These are phyloP conservation scores for Fomitopsis schrenkii DNA, from an alignment of 1,284 basidiomycete species.

Conservation along the genomic window DNA sequence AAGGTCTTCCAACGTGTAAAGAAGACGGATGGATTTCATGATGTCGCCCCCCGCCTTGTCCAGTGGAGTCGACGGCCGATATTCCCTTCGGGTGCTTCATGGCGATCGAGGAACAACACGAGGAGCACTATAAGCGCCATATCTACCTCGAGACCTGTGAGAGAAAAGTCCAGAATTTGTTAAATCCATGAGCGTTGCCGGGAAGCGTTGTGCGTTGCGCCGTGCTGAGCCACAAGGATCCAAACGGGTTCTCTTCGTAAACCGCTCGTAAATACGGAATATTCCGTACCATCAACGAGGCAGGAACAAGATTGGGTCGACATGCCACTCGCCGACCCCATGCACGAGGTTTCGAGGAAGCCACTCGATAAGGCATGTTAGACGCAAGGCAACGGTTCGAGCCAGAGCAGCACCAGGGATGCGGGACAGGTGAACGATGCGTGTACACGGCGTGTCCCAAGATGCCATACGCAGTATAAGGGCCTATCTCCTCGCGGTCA, in stretches of 20 bases:
- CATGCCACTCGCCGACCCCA: slow-evolving; percentile 21
- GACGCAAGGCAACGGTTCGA: slow-evolving; percentile 50
- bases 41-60: slow-evolving; percentile 52
- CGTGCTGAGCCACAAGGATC: slow-evolving; percentile 15
- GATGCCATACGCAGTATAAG: slow-evolving; percentile 52
- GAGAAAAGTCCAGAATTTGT: slow-evolving; percentile 22
- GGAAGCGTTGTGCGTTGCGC: slow-evolving; percentile 24
- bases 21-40: slow-evolving; percentile 53
- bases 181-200: slow-evolving; percentile 21
- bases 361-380: slow-evolving; percentile 51
- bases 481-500: slow-evolving; percentile 27
- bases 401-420: slow-evolving; percentile 59
- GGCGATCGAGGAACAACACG: slow-evolving; percentile 65
- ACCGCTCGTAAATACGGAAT: slow-evolving; percentile 31
- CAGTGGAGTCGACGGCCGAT: slow-evolving; percentile 67
- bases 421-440: slow-evolving; percentile 47
- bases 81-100: slow-evolving; percentile 47
- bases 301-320: slow-evolving; percentile 26
- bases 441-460: slow-evolving; percentile 57
- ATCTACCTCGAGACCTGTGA: slow-evolving; percentile 29
- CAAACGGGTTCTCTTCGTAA: slow-evolving; percentile 20
- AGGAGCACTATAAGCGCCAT: slow-evolving; percentile 48
- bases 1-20: slow-evolving; percentile 64
- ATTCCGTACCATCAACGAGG: slow-evolving; percentile 24
- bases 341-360: slow-evolving; percentile 36